A percentile compares a stretch with the other conserved stretches of the same genome.
Conservation (phyloP, 345 rosid species). For the Orychophragmus violaceus region DNA sequence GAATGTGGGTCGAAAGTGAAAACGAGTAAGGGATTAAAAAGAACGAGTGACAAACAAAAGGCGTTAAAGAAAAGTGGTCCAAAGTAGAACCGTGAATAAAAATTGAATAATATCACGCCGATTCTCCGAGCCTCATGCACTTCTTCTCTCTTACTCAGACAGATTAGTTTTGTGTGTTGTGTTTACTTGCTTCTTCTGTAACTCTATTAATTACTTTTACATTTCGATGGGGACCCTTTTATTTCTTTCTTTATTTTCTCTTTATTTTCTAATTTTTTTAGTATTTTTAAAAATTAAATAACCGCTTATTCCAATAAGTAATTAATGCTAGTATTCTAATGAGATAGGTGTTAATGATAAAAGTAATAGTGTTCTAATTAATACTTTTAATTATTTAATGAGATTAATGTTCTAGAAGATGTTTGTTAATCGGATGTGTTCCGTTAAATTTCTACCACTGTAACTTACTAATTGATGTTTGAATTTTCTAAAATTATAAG, state of each 20-base stretch:
- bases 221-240: conserved; percentile 18
- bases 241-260: not conserved
- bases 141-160: conserved; percentile 18
- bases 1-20: conserved; percentile 12
- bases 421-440: not conserved
- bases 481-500: not conserved
- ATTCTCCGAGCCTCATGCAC: conserved; percentile 31
- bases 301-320: not conserved
- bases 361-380: not conserved
- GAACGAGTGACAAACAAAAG: conserved; percentile 34
- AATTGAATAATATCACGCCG: conserved; percentile 38
- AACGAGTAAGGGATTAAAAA: too few species aligned
- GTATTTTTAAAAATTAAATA: too few species aligned
- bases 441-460: not conserved
- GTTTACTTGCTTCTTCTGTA: conserved; percentile 19
- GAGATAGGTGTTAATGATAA: not conserved
- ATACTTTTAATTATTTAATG: not conserved
- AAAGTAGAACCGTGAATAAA: conserved; percentile 33
- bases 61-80: conserved; percentile 37
- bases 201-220: conserved; percentile 26
- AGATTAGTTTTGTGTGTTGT: conserved; percentile 25
- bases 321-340: not conserved
- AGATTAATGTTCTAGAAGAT: conserved; percentile 1
- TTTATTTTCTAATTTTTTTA: too few species aligned
- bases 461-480: not conserved